phyloP scores from a whole-genome alignment of 805 yeast genomes.

The Wickerhamomyces subpelliculosus region DNA sequence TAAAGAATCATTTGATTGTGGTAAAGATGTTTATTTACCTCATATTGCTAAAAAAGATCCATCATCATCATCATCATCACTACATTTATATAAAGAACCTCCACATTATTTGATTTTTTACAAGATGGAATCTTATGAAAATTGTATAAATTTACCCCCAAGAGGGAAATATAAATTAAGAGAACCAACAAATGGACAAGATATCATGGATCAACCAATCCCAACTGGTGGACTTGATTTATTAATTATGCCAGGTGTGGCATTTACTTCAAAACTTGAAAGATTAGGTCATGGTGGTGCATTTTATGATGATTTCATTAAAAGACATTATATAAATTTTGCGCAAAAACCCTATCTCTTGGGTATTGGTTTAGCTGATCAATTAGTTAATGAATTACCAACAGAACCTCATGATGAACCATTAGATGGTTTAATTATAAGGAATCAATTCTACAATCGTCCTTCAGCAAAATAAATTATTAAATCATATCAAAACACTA shows the following conservation, averaged over 20 bases:
- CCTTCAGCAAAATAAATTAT: background rate
- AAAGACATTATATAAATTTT: slow-evolving; percentile 31
- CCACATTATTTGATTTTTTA: slow-evolving; percentile 43
- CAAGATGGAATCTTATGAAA: slow-evolving; percentile 32
- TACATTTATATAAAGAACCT: slow-evolving; percentile 9
- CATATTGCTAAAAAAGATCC: slow-evolving; percentile 33
- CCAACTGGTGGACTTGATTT: slow-evolving; percentile 50
- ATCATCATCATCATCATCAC: slow-evolving; percentile 34
- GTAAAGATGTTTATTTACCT: slow-evolving; percentile 54
- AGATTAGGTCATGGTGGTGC: slow-evolving; percentile 94
- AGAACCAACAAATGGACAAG: slow-evolving; percentile 49
- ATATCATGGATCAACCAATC: slow-evolving; percentile 13
- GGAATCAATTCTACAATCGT: slow-evolving; percentile 19
- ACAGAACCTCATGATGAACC: slow-evolving; percentile 56
- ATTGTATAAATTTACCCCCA: slow-evolving; percentile 46
- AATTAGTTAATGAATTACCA: slow-evolving; percentile 47
- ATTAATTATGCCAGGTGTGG: slow-evolving; percentile 80
- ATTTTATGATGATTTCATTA: slow-evolving; percentile 73
- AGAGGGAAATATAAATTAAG: slow-evolving; percentile 58
- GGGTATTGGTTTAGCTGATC: slow-evolving; percentile 64
- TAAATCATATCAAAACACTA: too few relatives aligned
- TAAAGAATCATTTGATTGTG: slow-evolving; percentile 38
- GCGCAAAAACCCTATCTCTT: slow-evolving; percentile 35
- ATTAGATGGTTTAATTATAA: slow-evolving; percentile 49
- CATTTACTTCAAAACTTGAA: slow-evolving; percentile 41